Conservation (phyloP, 768 basidiomycete species). For the Coprinopsis marcescibilis region DNA sequence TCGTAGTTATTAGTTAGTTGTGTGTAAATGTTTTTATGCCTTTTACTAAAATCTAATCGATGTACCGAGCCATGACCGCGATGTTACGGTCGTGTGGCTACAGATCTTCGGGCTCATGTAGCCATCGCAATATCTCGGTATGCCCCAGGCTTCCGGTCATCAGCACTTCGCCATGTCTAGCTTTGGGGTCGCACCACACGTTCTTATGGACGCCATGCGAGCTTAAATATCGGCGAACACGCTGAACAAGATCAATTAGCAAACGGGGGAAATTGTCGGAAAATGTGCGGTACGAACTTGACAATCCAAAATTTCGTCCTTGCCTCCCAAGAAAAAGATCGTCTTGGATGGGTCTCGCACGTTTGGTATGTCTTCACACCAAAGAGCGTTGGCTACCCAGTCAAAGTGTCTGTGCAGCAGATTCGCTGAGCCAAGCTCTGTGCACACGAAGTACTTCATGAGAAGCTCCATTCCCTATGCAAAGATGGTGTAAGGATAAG, state of each 20-base stretch:
- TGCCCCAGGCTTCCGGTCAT: conserved; percentile 46
- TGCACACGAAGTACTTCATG: conserved; percentile 83
- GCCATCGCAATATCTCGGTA: conserved; percentile 57
- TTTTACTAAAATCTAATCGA: too few relatives aligned
- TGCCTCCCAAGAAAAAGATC: conserved; percentile 75
- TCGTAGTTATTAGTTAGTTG: background rate
- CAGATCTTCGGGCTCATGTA: conserved; percentile 31
- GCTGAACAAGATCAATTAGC: conserved; percentile 30
- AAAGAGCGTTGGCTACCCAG: conserved; percentile 84
- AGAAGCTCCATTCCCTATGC: conserved; percentile 68
- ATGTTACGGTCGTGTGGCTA: background rate
- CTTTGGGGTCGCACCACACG: conserved; percentile 57
- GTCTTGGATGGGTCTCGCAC: conserved; percentile 61
- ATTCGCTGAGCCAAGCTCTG: conserved; percentile 84
- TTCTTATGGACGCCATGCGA: conserved; percentile 70
- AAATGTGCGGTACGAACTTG: conserved; percentile 35
- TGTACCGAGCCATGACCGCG: too few relatives aligned
- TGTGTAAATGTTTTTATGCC: background rate
- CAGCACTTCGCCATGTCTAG: conserved; percentile 60
- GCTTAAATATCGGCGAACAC: conserved; percentile 66
- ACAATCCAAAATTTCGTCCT: conserved; percentile 74
- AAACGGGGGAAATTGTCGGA: background rate
- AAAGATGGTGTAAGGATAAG: conserved; percentile 1
- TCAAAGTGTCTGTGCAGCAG: conserved; percentile 79
- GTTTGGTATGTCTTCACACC: conserved; percentile 86